Base-by-base conservation (phyloP, 1,284 basidiomycete genomes). In the Takashimella tepidaria region DNA sequence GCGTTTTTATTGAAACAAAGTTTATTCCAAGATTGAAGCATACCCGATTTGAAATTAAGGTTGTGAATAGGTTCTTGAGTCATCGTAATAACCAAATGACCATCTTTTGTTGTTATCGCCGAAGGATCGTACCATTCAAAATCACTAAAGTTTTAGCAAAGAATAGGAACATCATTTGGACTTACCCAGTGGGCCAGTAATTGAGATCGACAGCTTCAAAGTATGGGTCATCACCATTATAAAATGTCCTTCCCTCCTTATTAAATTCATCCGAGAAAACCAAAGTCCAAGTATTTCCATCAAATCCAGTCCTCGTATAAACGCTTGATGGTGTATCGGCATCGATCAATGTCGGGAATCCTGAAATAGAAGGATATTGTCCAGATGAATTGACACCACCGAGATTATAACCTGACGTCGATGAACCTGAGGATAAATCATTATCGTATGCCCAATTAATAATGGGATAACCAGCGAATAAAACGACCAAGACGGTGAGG, bases 261-360 rank as follows among this genome's bases (percentile, higher is more conserved):
- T 95, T 84, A 74, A 96, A 96, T 76, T 95, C 92, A 73, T 95
- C 92, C 47, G 87, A 88, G 69, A 69, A 93, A 2, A 92, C 84
- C 6, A 95, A 79, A 52, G 85, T 79, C 70, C 87, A 89, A 4
- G 78, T 66, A 22, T 81, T 57, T 2, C 83, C 83, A 63, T 89
- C 87, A 57, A 79, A 84, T 0, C 87, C 87, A 1, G 75, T 83
- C 25, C 85, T 79, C 0, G 80, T 78, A 59, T 79, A 79, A 3
- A 80, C 84, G 0, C 62, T 58, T 1, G 76, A 60, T 0, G 88
- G 88, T 1, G 88, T 92, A 13, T 82, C 82, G 3, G 68, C 54
- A 72, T 91, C 88, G 62, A 90, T 82, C 42, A 86, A 73, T 8
- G 77, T 70, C 0, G 84, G 84, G 72, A 87, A 79, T 53, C 79